phyloP scores from a whole-genome alignment of 1,139 yeast species.

The Protomyces lactucae-debilis region DNA sequence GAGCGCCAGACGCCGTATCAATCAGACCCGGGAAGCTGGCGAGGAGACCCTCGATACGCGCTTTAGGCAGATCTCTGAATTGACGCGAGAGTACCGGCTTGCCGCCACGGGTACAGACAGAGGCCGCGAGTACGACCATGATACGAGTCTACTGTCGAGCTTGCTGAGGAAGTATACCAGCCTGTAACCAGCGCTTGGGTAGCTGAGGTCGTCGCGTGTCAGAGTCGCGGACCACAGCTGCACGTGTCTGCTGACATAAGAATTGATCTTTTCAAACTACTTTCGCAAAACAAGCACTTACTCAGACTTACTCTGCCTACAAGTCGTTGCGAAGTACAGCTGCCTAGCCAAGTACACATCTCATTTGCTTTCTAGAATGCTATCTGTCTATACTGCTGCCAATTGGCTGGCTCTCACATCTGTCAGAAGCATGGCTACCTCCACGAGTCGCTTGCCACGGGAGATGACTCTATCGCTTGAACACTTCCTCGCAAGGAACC shows the following conservation, averaged over 20 bases:
- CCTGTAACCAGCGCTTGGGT: no score
- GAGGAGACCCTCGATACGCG: conserved; percentile 77
- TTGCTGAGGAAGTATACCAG: no score
- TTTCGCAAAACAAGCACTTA: no score
- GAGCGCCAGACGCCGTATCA: conserved; percentile 60
- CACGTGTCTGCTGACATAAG: background rate
- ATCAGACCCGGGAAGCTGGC: conserved; percentile 82
- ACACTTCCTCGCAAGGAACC: conserved; percentile 10
- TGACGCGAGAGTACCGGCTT: conserved; percentile 90
- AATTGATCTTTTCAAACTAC: background rate
- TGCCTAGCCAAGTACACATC: no score
- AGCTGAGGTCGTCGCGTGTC: background rate
- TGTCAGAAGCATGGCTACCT: background rate
- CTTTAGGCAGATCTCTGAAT: conserved; percentile 71
- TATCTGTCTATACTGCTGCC: no score
- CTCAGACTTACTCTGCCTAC: no score
- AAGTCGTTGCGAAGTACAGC: no score
- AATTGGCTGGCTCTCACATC: no score
- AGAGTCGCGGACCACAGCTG: background rate
- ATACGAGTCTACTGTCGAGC: no score
- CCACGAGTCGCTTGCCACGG: conserved; percentile 1
- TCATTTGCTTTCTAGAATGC: no score
- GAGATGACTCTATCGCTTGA: conserved; percentile 9
- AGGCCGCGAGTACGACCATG: conserved; percentile 80
- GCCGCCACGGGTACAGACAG: conserved; percentile 92